phyloP scores from a whole-genome alignment of 2,329 filamentous ascomycete species.

The Ophiostoma novo-ulmi region DNA sequence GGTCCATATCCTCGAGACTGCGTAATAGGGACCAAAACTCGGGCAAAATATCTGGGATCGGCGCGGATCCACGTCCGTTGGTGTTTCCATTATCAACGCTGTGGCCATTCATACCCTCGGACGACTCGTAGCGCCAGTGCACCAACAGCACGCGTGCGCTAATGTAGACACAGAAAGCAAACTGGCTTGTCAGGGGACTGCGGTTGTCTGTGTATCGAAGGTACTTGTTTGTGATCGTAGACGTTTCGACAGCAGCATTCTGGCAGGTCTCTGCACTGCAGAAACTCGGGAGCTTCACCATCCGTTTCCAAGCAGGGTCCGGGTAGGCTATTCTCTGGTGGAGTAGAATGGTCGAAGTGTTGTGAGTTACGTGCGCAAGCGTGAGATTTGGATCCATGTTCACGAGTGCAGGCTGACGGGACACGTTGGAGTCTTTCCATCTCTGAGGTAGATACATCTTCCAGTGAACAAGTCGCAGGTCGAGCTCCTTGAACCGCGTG shows the following conservation, averaged over 20 bases:
- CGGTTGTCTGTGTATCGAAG: slow-evolving; percentile 35
- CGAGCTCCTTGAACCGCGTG: slow-evolving; percentile 40
- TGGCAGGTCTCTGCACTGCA: slow-evolving; percentile 48
- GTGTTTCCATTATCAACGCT: not conserved
- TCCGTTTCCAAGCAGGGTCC: slow-evolving; percentile 30
- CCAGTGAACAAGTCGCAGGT: slow-evolving; percentile 36
- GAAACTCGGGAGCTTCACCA: slow-evolving; percentile 39
- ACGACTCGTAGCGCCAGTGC: slow-evolving; percentile 27
- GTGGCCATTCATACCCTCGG: not conserved
- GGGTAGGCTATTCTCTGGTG: slow-evolving; percentile 48
- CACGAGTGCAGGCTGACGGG: slow-evolving; percentile 30
- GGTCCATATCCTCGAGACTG: slow-evolving; percentile 24
- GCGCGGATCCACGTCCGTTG: not conserved
- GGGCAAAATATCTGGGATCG: slow-evolving; percentile 13
- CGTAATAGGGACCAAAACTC: slow-evolving; percentile 29
- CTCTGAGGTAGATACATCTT: slow-evolving; percentile 29
- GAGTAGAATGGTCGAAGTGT: slow-evolving; percentile 46
- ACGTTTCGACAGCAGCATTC: slow-evolving; percentile 42
- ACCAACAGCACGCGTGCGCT: slow-evolving; percentile 37
- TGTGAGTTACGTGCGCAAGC: slow-evolving; percentile 46
- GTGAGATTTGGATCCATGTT: slow-evolving; percentile 48
- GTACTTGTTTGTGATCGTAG: slow-evolving; percentile 44
- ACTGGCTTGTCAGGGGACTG: slow-evolving; percentile 36
- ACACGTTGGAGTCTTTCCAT: slow-evolving; percentile 35
- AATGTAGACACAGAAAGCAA: slow-evolving; percentile 44